Conservation (phyloP, 352 stramenopile genomes). For the Globisporangium carolinianum region DNA sequence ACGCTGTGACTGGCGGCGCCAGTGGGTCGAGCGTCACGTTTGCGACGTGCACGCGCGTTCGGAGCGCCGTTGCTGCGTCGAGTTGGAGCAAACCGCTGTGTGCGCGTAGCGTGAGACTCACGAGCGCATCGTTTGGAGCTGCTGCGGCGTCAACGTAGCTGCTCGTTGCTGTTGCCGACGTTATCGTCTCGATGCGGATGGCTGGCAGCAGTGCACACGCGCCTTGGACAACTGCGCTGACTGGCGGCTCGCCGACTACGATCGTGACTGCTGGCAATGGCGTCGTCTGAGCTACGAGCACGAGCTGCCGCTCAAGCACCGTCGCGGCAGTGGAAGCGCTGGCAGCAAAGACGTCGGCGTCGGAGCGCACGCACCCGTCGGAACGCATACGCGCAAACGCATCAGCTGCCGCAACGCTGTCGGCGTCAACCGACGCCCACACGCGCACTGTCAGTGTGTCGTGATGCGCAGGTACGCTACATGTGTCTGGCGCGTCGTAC, state of each 20-base stretch:
- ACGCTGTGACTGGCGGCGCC: neutral
- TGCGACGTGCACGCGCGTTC: slow-evolving; percentile 5
- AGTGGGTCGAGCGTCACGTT: neutral
- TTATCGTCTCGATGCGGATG: neutral
- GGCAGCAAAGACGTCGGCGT: neutral
- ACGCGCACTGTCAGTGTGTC: slow-evolving; percentile 6
- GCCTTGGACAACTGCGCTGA: neutral
- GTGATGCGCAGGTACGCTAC: neutral
- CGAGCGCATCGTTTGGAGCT: neutral
- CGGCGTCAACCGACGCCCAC: neutral
- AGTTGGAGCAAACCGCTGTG: slow-evolving; percentile 5
- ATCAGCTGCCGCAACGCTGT: neutral
- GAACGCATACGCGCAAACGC: neutral
- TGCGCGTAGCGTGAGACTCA: neutral
- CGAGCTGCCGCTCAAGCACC: slow-evolving; percentile 1
- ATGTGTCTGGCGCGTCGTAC: slow-evolving; percentile 9
- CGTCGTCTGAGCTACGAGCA: neutral
- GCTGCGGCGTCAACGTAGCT: neutral
- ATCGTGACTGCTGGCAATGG: slow-evolving; percentile 1
- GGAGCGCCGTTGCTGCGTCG: slow-evolving; percentile 1
- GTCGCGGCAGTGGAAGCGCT: neutral
- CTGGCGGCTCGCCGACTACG: neutral
- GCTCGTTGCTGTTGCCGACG: no score
- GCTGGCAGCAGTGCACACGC: slow-evolving; percentile 1
- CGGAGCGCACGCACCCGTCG: neutral